Evolutionary conservation across 495 filamentous ascomycete genomes (phyloP).

Genomic region (Aspergillus indologenus): DNA sequence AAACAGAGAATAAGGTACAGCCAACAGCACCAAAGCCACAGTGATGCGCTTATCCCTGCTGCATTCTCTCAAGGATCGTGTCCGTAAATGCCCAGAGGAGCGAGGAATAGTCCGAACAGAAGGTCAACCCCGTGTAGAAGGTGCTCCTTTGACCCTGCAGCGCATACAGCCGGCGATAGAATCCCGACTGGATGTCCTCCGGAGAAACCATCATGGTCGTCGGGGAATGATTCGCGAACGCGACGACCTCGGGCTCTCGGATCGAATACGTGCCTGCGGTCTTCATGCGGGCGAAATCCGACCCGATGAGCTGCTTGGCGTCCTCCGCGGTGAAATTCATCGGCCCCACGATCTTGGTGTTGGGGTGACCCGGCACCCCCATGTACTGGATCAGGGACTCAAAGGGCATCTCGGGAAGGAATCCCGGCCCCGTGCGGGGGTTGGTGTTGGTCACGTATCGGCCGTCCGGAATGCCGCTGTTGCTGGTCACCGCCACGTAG

Average conservation of each 20-base stretch:
- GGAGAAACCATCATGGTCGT: constrained; percentile 25
- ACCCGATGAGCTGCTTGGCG: constrained; percentile 2
- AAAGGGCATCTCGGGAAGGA: constrained; percentile 10
- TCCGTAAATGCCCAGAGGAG: constrained; percentile 28
- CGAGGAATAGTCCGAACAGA: constrained; percentile 26
- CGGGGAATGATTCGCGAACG: constrained; percentile 26
- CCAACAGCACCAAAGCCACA: not conserved
- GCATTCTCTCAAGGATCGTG: constrained; percentile 1
- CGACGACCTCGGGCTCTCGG: not conserved
- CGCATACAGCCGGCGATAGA: constrained; percentile 35
- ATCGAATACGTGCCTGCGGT: not conserved
- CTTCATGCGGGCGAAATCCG: constrained; percentile 6
- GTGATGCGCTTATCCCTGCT: not conserved
- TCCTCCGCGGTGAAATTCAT: constrained; percentile 6
- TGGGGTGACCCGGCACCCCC: constrained; percentile 7
- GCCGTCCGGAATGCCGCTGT: constrained; percentile 37
- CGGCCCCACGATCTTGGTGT: constrained; percentile 10
- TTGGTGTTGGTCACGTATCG: constrained; percentile 11
- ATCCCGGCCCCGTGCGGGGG: constrained; percentile 1
- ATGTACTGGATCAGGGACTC: constrained; percentile 6
- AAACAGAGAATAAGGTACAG: not conserved
- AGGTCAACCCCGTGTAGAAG: constrained; percentile 35
- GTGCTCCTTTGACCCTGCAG: constrained; percentile 37
- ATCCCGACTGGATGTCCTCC: constrained; percentile 30
- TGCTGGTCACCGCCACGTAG: constrained; percentile 40